Evolutionary conservation across 23 red algal genomes (phyloP).

Genomic region (Cyanidioschyzon merolae): DNA sequence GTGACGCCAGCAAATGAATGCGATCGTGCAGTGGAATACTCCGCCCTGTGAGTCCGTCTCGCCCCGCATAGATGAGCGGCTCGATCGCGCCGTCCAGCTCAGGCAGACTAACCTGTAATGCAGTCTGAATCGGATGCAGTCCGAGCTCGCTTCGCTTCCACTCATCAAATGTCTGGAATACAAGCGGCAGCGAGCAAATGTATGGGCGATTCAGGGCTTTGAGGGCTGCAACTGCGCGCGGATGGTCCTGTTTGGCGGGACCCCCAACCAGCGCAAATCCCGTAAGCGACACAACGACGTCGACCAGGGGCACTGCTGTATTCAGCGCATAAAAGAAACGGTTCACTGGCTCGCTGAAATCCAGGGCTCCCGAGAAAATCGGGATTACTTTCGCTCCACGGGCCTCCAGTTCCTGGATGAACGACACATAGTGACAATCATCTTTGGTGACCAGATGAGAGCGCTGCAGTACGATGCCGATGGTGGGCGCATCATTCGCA

Average conservation of each 20-base stretch:
- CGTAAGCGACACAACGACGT: conserved; percentile 82
- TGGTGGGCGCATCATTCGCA: conserved; percentile 31
- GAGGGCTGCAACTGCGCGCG: conserved; percentile 68
- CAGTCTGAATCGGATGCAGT: conserved; percentile 96
- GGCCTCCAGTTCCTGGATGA: conserved; percentile 80
- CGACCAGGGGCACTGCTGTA: conserved; percentile 50
- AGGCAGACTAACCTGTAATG: conserved; percentile 84
- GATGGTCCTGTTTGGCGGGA: conserved; percentile 92
- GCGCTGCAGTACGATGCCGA: conserved; percentile 78
- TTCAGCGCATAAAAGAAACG: conserved; percentile 79
- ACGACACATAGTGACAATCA: conserved; percentile 97
- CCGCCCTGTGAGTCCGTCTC: conserved; percentile 85
- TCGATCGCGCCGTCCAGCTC: conserved; percentile 98
- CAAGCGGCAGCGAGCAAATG: conserved; percentile 82
- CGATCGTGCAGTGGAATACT: conserved; percentile 94
- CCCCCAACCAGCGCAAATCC: conserved; percentile 98
- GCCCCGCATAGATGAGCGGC: conserved; percentile 84
- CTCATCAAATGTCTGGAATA: conserved; percentile 96
- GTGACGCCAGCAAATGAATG: conserved; percentile 43
- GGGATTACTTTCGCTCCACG: conserved; percentile 79
- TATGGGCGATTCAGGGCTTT: conserved; percentile 82
- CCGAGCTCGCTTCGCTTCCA: conserved; percentile 86
- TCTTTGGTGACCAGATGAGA: conserved; percentile 95
- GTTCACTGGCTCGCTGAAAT: conserved; percentile 80
- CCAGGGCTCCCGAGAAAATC: conserved; percentile 85